Evolutionary conservation across 1,284 basidiomycete genomes (phyloP).

Genomic region (Heliocybe sulcata): DNA sequence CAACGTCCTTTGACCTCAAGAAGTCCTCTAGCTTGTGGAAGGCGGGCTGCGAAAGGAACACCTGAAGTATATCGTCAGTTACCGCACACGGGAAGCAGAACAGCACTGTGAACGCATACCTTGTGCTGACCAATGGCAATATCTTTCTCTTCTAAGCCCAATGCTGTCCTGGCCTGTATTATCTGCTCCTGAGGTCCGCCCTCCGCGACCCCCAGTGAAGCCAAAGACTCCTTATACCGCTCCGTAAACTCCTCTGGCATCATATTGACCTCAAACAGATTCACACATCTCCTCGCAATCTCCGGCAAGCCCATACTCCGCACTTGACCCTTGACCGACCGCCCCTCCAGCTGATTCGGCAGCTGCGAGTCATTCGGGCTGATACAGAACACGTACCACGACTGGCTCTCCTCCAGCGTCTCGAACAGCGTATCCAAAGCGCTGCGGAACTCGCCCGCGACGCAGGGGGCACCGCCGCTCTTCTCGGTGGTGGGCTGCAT

Average conservation of each 20-base stretch:
- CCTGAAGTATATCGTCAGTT: constrained; percentile 34
- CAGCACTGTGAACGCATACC: constrained; percentile 34
- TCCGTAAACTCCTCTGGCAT: constrained; percentile 85
- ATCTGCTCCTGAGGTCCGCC: constrained; percentile 47
- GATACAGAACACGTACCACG: constrained; percentile 90
- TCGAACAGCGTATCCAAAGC: constrained; percentile 85
- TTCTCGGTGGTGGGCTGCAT: constrained; percentile 21
- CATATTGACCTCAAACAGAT: constrained; percentile 80
- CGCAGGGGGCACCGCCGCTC: constrained; percentile 46
- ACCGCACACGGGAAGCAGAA: constrained; percentile 1
- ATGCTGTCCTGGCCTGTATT: constrained; percentile 53
- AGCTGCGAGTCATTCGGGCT: constrained; percentile 94
- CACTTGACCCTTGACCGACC: constrained; percentile 89
- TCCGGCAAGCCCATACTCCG: constrained; percentile 77
- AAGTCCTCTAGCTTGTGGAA: constrained; percentile 92
- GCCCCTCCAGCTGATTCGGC: constrained; percentile 89
- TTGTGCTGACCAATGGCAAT: constrained; percentile 78
- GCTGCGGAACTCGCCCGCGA: constrained; percentile 82
- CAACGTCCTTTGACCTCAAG: constrained; percentile 74
- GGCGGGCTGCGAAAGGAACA: constrained; percentile 83
- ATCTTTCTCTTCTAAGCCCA: constrained; percentile 67
- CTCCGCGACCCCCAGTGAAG: constrained; percentile 37
- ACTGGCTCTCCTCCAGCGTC: constrained; percentile 85
- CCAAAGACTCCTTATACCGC: constrained; percentile 64
- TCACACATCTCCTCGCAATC: constrained; percentile 63